These are phyloP conservation scores for Pseudogymnoascus sp. DNA, from an alignment of 2,329 filamentous ascomycete genomes.

Conservation along the genomic window DNA sequence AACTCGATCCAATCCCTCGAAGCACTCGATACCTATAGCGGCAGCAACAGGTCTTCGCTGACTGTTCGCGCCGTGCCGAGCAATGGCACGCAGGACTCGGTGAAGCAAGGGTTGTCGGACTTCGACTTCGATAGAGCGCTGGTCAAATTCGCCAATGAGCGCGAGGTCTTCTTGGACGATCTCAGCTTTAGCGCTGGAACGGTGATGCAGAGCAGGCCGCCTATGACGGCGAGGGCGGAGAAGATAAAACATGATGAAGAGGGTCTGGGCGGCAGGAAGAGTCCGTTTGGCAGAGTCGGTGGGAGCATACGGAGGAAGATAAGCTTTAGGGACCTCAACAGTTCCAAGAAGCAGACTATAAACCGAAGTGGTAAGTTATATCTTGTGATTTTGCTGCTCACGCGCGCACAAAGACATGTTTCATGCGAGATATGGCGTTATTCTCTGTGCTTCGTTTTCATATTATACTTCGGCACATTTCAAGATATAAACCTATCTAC, in stretches of 20 bases:
- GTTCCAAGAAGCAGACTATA: conserved; percentile 75
- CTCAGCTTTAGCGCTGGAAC: conserved; percentile 74
- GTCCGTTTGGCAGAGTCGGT: conserved; percentile 40
- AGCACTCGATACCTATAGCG: conserved; percentile 44
- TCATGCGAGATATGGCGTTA: neutral
- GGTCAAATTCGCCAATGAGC: conserved; percentile 88
- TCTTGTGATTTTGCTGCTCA: neutral
- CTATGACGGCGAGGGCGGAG: conserved; percentile 72
- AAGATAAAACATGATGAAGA: conserved; percentile 71
- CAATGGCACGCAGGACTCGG: conserved; percentile 17
- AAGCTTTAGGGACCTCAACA: conserved; percentile 92
- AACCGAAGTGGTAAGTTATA: conserved; percentile 61
- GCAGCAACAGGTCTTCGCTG: conserved; percentile 58
- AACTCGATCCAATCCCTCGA: conserved; percentile 49
- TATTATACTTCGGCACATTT: neutral
- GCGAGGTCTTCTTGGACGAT: conserved; percentile 89
- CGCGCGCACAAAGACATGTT: neutral
- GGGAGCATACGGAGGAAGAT: conserved; percentile 89
- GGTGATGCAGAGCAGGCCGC: conserved; percentile 61
- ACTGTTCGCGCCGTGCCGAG: conserved; percentile 46
- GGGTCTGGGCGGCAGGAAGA: conserved; percentile 38
- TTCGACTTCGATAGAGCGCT: conserved; percentile 92
- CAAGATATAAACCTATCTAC: neutral
- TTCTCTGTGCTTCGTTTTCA: neutral
- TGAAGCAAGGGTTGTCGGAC: conserved; percentile 41